phyloP scores from a whole-genome alignment of 768 basidiomycete genomes.

The Mycena rebaudengoi region DNA sequence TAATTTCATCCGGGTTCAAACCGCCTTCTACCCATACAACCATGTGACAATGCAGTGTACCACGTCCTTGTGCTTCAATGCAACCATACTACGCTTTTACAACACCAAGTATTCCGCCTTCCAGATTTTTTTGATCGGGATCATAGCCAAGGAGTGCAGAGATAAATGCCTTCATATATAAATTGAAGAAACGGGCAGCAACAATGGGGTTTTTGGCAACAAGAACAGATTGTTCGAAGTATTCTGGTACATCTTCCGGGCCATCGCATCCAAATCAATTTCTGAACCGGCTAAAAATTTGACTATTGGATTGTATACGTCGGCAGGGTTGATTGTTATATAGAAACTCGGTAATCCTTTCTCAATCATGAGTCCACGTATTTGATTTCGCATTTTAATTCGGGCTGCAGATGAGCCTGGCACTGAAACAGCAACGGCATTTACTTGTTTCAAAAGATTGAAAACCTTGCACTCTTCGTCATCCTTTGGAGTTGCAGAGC shows the following conservation, averaged over 20 bases:
- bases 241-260: neutral
- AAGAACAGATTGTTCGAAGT: neutral
- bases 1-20: slow-evolving; percentile 11
- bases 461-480: slow-evolving; percentile 4
- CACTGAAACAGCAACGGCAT: slow-evolving; percentile 3
- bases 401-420: slow-evolving; percentile 9
- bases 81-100: slow-evolving; percentile 38
- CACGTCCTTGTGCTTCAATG: slow-evolving; percentile 37
- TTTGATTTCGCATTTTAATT: slow-evolving; percentile 2
- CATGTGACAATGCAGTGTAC: slow-evolving; percentile 16
- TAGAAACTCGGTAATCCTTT: slow-evolving; percentile 16
- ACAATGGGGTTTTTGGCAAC: slow-evolving; percentile 25
- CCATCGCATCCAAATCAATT: neutral
- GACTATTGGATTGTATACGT: slow-evolving; percentile 21
- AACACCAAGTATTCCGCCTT: slow-evolving; percentile 30
- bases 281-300: slow-evolving; percentile 21
- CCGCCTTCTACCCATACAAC: slow-evolving; percentile 12
- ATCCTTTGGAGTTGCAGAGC: neutral
- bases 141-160: slow-evolving; percentile 28
- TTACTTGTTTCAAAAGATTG: slow-evolving; percentile 5
- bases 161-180: slow-evolving; percentile 22
- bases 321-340: slow-evolving; percentile 24
- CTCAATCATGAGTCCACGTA: slow-evolving; percentile 11
- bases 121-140: neutral
- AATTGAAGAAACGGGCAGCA: slow-evolving; percentile 21